Base-by-base conservation (phyloP, 2,329 filamentous ascomycete genomes). In the Fusarium staphyleae region DNA sequence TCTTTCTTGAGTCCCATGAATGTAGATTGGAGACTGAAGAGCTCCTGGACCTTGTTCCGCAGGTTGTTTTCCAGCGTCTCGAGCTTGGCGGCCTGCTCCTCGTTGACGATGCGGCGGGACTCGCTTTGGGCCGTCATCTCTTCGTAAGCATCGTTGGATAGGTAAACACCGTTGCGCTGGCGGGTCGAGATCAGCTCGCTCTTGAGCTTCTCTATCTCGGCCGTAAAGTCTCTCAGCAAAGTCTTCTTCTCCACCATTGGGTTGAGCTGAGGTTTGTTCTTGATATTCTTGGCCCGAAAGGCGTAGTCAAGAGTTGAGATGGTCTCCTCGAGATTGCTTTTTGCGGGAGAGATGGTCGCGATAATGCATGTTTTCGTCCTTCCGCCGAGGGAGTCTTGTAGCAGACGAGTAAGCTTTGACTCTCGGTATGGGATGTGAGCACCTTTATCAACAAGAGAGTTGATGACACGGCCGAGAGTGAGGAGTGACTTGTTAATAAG, bases 361-460 rank as follows among this genome's bases (percentile, higher is more conserved):
- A 99, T 98, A 63, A 99, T 99, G 77, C 95, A 99, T 0, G 95
- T 99, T 72, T 99, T 99, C 2, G 96, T 99, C 45, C 89, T 86
- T 3, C 95, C 95, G 57, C 95, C 95, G 0, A 99, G 83, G 0
- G 96, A 99, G 71, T 99, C 96, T 86, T 99, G 96, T 15, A 99
- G 79, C 4, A 99, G 78, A 15, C 95, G 86, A 2, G 95, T 99
- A 67, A 99, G 85, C 73, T 99, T 99, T 2, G 95, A 99, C 75
- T 99, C 96, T 66, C 95, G 83, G 73, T 86, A 86, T 1, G 95
- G 96, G 61, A 99, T 98, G 69, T 99, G 95, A 1, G 87, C 82
- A 71, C 87, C 87, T 66, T 87, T 88, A 71, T 99, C 96, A 18
- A 98, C 95, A 11, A 99, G 82, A 0, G 95, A 95, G 71, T 99